phyloP scores from a whole-genome alignment of 2,329 filamentous ascomycete species.

The Ceratocystis huliohia region DNA sequence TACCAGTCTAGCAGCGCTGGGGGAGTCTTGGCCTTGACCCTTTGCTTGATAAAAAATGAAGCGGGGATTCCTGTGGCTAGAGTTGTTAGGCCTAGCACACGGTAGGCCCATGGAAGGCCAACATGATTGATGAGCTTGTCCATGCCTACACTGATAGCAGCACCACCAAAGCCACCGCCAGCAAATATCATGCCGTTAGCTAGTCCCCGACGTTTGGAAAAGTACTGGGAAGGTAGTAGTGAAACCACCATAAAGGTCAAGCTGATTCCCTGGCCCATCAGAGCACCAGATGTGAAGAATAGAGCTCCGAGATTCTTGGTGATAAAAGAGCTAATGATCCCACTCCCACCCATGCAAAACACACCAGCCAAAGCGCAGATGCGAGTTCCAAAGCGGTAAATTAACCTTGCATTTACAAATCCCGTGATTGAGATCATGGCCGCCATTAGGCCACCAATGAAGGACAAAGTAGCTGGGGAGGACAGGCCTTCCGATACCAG shows the following conservation, averaged over 20 bases:
- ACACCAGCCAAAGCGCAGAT: constrained; percentile 38
- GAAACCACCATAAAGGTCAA: constrained; percentile 37
- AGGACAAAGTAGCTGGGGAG: constrained; percentile 41
- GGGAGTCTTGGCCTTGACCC: constrained; percentile 29
- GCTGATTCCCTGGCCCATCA: constrained; percentile 28
- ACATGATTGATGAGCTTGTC: constrained; percentile 35
- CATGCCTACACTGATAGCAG: constrained; percentile 38
- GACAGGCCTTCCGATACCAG: constrained; percentile 38
- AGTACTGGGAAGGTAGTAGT: constrained; percentile 41
- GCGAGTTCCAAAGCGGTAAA: constrained; percentile 38
- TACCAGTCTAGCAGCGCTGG: constrained; percentile 39
- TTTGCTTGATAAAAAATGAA: constrained; percentile 40
- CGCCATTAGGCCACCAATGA: constrained; percentile 42
- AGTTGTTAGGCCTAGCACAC: constrained; percentile 40
- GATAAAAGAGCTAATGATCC: constrained; percentile 34
- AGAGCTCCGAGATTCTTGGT: constrained; percentile 28
- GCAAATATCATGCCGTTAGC: constrained; percentile 44
- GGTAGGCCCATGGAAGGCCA: constrained; percentile 40
- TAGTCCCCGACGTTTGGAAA: constrained; percentile 39
- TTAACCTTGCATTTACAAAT: constrained; percentile 39
- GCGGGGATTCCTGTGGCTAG: constrained; percentile 43
- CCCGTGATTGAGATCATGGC: constrained; percentile 40
- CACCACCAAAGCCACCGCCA: constrained; percentile 44
- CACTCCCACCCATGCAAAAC: constrained; percentile 36
- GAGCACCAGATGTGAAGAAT: constrained; percentile 28